Conservation (phyloP, 495 filamentous ascomycete genomes). For the Pseudotulostoma volvatum region DNA sequence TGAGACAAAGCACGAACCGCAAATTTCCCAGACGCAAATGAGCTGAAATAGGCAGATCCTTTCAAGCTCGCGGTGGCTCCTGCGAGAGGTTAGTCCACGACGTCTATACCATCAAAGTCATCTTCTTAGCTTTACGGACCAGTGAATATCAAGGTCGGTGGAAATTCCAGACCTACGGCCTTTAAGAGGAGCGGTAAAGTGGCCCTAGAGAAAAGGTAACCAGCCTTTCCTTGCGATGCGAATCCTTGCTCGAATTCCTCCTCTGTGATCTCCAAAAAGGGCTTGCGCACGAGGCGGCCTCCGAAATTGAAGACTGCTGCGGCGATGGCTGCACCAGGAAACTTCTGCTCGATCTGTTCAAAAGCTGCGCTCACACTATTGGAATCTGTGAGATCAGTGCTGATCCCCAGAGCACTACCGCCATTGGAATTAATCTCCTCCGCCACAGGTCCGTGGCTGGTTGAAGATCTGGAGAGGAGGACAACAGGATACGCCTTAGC, state of each 20-base stretch:
- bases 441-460: conserved; percentile 51
- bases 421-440: conserved; percentile 53
- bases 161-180: conserved; percentile 28
- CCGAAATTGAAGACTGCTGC: conserved; percentile 78
- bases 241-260: conserved; percentile 46
- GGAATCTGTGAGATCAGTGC: conserved; percentile 50
- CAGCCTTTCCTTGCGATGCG: conserved; percentile 45
- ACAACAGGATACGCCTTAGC: conserved; percentile 58
- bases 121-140: conserved; percentile 4
- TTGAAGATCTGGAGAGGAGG: conserved; percentile 52
- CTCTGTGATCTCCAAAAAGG: conserved; percentile 58
- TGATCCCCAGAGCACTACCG: conserved; percentile 61
- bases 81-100: background rate
- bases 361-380: conserved; percentile 50
- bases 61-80: conserved; percentile 72
- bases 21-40: conserved; percentile 69
- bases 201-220: conserved; percentile 62
- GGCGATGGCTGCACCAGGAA: conserved; percentile 31
- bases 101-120: background rate
- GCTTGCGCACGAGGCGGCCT: conserved; percentile 53
- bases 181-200: conserved; percentile 58
- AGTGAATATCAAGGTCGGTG: conserved; percentile 74
- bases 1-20: conserved; percentile 63
- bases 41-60: conserved; percentile 50
- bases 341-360: conserved; percentile 44